Base-by-base conservation (phyloP, 257 asterid genomes). In the Solanum virginianum region DNA sequence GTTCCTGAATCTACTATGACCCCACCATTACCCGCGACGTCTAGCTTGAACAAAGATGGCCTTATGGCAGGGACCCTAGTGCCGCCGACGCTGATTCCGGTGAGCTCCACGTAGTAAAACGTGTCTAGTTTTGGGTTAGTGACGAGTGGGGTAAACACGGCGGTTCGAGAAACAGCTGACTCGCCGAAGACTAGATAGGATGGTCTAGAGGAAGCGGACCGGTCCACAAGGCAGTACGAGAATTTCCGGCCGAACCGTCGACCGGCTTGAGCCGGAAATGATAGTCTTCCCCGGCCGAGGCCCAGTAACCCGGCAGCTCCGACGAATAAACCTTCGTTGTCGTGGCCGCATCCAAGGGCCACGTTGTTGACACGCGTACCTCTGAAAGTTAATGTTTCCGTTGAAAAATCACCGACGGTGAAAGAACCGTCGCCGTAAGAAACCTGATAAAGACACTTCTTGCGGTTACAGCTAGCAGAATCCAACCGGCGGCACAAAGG, bases 1-100 rank as follows among this genome's bases (percentile, higher is more conserved):
- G 99, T 96, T 6, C 99, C 99, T 32, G 99, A 93, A 47, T 96
- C 99, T 45, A 96, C 90, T 1, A 94, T 96, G 41, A 94, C 95
- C 1, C 98, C 98, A 5, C 99, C 98, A 71, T 80, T 88, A 13
- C 99, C 99, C 0, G 86, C 84, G 4, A 81, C 62, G 71, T 93
- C 95, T 5, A 96, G 65, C 86, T 90, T 90, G 90, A 94, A 96
- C 2, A 89, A 84, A 49, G 94, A 89, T 18, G 93, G 81, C 1
- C 86, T 86, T 0, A 96, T 88, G 12, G 93, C 92, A 3, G 85
- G 87, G 1, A 96, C 95, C 3, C 92, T 92, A 4, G 62, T 13
- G 36, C 98, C 99, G 15, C 98, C 98, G 8, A 96, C 98, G 43
- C 98, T 93, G 18, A 96, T 90, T 6, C 99, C 98, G 18, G 47